Percentiles rank a stretch among this genome's conserved stretches.
Evolutionary conservation across 2,329 filamentous ascomycete genomes (phyloP).

Genomic region (Ophiosphaerella korrae): DNA sequence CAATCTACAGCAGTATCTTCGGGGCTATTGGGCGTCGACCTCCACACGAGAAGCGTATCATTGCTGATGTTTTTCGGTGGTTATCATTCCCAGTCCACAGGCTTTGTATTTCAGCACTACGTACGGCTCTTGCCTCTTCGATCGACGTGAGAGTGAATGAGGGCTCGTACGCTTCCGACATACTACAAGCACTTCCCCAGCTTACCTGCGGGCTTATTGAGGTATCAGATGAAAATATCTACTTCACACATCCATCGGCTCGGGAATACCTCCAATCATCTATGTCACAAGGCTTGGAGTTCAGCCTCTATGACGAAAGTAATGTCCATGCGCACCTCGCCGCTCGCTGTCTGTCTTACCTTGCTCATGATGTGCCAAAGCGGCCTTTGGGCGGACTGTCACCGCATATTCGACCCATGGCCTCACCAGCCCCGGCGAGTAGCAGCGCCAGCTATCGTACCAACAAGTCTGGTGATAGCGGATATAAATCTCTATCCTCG

Average conservation of each 20-base stretch:
- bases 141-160: slow-evolving; percentile 4
- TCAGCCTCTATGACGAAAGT: slow-evolving; percentile 30
- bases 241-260: slow-evolving; percentile 32
- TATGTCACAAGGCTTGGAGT: slow-evolving; percentile 22
- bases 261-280: slow-evolving; percentile 30
- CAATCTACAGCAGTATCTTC: slow-evolving; percentile 30
- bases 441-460: slow-evolving; percentile 33
- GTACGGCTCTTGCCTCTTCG: slow-evolving; percentile 23
- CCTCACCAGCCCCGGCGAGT: slow-evolving; percentile 11
- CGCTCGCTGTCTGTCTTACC: slow-evolving; percentile 33
- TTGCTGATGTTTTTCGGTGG: slow-evolving; percentile 33
- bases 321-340: slow-evolving; percentile 36
- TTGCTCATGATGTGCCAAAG: slow-evolving; percentile 34
- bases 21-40: slow-evolving; percentile 19
- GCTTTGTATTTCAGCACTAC: slow-evolving; percentile 24
- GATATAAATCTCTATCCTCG: slow-evolving; percentile 37
- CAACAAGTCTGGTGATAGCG: slow-evolving; percentile 34
- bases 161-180: slow-evolving; percentile 3
- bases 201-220: slow-evolving; percentile 35
- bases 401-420: slow-evolving; percentile 14
- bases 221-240: slow-evolving; percentile 19
- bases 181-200: slow-evolving; percentile 23
- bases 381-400: slow-evolving; percentile 24
- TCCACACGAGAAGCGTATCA: slow-evolving; percentile 24
- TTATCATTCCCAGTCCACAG: slow-evolving; percentile 29